Evolutionary conservation across 1,139 yeast genomes (phyloP).

Genomic region (Barnettozyma hawaiiensis): DNA sequence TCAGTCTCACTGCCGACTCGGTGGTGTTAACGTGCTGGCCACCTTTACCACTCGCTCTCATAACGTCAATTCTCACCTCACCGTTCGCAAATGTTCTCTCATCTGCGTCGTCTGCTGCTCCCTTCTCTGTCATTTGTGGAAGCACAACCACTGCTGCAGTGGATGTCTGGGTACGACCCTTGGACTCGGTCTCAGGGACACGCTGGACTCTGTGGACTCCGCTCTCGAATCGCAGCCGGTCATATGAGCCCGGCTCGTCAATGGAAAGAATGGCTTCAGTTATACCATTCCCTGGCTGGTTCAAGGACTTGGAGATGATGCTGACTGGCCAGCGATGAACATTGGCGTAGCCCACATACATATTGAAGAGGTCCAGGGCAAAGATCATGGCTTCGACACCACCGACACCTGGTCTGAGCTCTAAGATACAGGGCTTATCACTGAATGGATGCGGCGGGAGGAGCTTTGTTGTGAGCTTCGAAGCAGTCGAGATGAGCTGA

Average conservation of each 20-base stretch:
- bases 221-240: slow-evolving; percentile 71
- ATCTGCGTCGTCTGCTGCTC: slow-evolving; percentile 47
- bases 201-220: slow-evolving; percentile 97
- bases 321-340: slow-evolving; percentile 61
- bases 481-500: slow-evolving; percentile 30
- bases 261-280: slow-evolving; percentile 74
- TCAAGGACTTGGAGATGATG: slow-evolving; percentile 53
- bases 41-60: slow-evolving; percentile 97
- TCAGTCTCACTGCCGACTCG: slow-evolving; percentile 91
- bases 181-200: slow-evolving; percentile 86
- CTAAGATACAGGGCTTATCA: slow-evolving; percentile 74
- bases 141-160: slow-evolving; percentile 93
- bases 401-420: slow-evolving; percentile 93
- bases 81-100: slow-evolving; percentile 79
- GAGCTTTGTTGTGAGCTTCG: slow-evolving; percentile 48
- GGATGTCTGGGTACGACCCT: slow-evolving; percentile 92
- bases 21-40: slow-evolving; percentile 99
- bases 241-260: slow-evolving; percentile 73
- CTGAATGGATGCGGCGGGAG: slow-evolving; percentile 76
- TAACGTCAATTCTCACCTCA: slow-evolving; percentile 87
- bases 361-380: slow-evolving; percentile 68
- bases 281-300: slow-evolving; percentile 54
- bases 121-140: slow-evolving; percentile 70
- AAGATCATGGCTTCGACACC: slow-evolving; percentile 91
- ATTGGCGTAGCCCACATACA: slow-evolving; percentile 75